Conservation (phyloP, 192 early-diverging fungal species). For the Lunasporangiospora selenospora region DNA sequence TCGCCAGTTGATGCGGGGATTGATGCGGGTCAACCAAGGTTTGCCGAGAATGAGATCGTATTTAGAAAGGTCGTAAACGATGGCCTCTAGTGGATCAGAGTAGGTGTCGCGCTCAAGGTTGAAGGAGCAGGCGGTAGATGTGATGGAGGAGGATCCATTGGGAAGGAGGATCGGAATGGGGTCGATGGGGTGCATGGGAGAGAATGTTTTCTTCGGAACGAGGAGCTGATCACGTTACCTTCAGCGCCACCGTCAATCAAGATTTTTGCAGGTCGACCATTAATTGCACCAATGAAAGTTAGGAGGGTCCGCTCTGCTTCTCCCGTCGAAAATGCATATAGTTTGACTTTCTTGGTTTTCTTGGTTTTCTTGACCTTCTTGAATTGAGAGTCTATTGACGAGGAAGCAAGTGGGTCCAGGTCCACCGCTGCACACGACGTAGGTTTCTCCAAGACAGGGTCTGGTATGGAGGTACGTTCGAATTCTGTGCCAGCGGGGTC, state of each 20-base stretch:
- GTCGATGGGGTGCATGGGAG: background rate
- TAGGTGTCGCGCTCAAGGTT: background rate
- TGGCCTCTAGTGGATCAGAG: background rate
- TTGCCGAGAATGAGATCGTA: slow-evolving; percentile 15
- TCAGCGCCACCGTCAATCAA: slow-evolving; percentile 3
- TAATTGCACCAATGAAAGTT: background rate
- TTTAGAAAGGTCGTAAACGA: background rate
- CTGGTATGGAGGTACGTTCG: too few relatives aligned
- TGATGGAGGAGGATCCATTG: slow-evolving; percentile 3
- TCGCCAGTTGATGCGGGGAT: slow-evolving; percentile 9
- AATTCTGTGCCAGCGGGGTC: too few relatives aligned
- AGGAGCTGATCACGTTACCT: background rate
- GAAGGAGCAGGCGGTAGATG: background rate
- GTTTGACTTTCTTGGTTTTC: too few relatives aligned
- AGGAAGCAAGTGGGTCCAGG: too few relatives aligned
- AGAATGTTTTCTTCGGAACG: background rate
- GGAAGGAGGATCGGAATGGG: background rate
- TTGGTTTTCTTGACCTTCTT: too few relatives aligned
- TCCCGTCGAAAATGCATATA: too few relatives aligned
- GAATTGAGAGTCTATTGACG: too few relatives aligned
- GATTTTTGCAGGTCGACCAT: background rate
- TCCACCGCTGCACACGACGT: too few relatives aligned
- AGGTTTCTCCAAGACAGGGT: too few relatives aligned
- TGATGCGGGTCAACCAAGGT: slow-evolving; percentile 8
- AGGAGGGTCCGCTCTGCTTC: too few relatives aligned